Percentiles rank a stretch among this genome's conserved stretches.
phyloP scores from a whole-genome alignment of 352 stramenopile species.

The Globisporangium iwayamae region DNA sequence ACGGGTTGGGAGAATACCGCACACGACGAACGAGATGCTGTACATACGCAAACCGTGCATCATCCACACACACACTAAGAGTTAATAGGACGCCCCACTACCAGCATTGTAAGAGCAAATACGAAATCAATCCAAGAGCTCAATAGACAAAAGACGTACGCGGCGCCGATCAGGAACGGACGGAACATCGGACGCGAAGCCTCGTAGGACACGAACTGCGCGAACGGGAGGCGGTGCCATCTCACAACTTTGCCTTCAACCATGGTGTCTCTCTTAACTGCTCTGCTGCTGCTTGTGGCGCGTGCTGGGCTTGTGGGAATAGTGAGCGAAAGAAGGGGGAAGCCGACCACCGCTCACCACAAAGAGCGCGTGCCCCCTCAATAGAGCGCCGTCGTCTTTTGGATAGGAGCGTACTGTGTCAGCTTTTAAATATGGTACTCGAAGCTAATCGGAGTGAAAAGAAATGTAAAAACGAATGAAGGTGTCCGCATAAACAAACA shows the following conservation, averaged over 20 bases:
- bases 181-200: conserved; percentile 77
- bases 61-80: not conserved
- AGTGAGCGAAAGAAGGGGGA: conserved; percentile 7
- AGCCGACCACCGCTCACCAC: conserved; percentile 8
- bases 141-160: conserved; percentile 31
- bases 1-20: conserved; percentile 75
- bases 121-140: not conserved
- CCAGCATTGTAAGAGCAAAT: not conserved
- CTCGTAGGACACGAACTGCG: conserved; percentile 76
- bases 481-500: not conserved
- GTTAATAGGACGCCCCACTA: not conserved
- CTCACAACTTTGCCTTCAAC: conserved; percentile 61
- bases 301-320: conserved; percentile 6
- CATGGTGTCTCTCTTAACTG: conserved; percentile 30
- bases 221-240: conserved; percentile 83
- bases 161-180: conserved; percentile 76
- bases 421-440: not conserved
- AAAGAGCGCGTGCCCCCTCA: conserved; percentile 3
- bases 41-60: not conserved
- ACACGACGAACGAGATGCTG: conserved; percentile 77
- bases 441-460: not conserved
- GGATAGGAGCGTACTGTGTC: not conserved
- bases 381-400: not conserved
- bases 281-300: conserved; percentile 4
- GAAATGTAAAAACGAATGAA: not conserved